Percentiles rank a stretch among this genome's conserved stretches.
Evolutionary conservation across 345 rosid genomes (phyloP).

Genomic region (Balakata baccata): DNA sequence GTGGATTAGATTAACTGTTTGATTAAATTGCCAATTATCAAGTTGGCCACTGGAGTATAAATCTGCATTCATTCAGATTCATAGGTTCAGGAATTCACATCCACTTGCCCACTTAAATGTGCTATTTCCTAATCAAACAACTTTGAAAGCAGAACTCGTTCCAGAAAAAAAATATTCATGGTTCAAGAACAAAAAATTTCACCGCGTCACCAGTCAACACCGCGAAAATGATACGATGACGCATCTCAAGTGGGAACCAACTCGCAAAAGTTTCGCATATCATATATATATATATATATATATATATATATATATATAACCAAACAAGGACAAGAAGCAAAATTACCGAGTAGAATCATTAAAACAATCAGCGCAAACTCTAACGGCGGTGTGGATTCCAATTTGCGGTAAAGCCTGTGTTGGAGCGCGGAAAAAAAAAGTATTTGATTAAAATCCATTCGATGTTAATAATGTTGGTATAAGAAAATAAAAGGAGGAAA

Average conservation of each 20-base stretch:
- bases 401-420: slow-evolving; percentile 63
- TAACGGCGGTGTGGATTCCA: slow-evolving; percentile 45
- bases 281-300: too few relatives aligned
- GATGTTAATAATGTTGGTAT: not conserved
- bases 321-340: slow-evolving; percentile 5
- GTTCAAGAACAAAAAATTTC: not conserved
- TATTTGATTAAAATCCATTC: not conserved
- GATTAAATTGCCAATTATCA: not conserved
- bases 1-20: too few relatives aligned
- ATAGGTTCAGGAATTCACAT: not conserved
- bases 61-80: not conserved
- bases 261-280: not conserved
- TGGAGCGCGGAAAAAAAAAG: not conserved
- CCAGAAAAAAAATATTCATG: not conserved
- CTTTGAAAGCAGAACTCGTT: not conserved
- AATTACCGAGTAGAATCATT: slow-evolving; percentile 48
- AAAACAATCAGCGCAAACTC: slow-evolving; percentile 68
- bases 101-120: not conserved
- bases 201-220: not conserved
- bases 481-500: not conserved
- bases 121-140: not conserved
- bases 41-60: not conserved
- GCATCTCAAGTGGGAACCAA: not conserved
- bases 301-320: too few relatives aligned
- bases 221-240: not conserved